A percentile compares a stretch with the other conserved stretches of the same genome.
Conservation (phyloP, 306 rosid genomes). For the Ziziphus jujuba region DNA sequence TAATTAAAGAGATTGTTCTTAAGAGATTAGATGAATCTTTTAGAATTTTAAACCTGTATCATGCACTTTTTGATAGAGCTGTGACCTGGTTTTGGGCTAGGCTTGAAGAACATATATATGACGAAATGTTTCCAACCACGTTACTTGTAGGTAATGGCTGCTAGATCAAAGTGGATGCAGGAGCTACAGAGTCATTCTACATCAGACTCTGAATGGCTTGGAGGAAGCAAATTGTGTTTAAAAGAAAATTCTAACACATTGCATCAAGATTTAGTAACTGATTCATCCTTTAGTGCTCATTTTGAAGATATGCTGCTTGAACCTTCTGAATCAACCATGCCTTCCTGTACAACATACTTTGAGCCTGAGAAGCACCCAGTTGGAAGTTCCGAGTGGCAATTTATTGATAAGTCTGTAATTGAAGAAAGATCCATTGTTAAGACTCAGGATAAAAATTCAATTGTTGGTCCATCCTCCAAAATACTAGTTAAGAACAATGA, state of each 20-base stretch:
- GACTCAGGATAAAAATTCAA: slow-evolving; percentile 46
- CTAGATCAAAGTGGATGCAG: slow-evolving; percentile 93
- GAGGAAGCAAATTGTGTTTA: slow-evolving; percentile 43
- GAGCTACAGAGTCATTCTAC: slow-evolving; percentile 73
- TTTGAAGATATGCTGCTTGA: slow-evolving; percentile 39
- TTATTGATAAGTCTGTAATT: slow-evolving; percentile 57
- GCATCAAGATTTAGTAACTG: slow-evolving; percentile 43
- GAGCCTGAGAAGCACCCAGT: slow-evolving; percentile 51
- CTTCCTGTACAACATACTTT: slow-evolving; percentile 37
- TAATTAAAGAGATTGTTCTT: slow-evolving; percentile 1
- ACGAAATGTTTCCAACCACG: slow-evolving; percentile 24
- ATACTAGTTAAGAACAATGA: slow-evolving; percentile 44
- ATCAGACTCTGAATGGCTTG: slow-evolving; percentile 48
- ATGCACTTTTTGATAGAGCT: slow-evolving; percentile 6
- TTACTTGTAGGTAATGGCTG: slow-evolving; percentile 68
- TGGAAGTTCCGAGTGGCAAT: slow-evolving; percentile 51
- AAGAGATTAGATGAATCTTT: background rate
- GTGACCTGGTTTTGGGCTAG: background rate
- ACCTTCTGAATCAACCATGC: slow-evolving; percentile 35
- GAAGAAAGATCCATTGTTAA: slow-evolving; percentile 50
- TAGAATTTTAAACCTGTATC: background rate
- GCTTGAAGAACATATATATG: background rate
- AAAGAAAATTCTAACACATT: slow-evolving; percentile 36
- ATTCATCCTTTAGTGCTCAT: slow-evolving; percentile 41
- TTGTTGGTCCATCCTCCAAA: slow-evolving; percentile 48